Conservation (phyloP, 108 stramenopile species). For the Nannochloropsis oceanica region DNA sequence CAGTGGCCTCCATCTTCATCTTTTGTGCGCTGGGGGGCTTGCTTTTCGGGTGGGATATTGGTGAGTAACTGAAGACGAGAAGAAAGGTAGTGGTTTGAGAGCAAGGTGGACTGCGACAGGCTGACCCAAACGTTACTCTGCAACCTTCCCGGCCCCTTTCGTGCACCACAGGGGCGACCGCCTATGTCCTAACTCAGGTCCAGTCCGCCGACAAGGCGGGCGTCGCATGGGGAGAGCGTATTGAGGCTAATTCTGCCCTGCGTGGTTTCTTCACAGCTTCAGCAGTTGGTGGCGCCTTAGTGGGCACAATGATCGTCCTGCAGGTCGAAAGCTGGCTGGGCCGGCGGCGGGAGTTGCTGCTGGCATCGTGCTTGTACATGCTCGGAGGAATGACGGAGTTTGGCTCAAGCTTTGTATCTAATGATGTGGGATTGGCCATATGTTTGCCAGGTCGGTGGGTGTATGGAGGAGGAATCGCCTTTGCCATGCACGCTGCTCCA, state of each 20-base stretch:
- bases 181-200: background rate
- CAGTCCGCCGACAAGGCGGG: background rate
- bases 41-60: constrained; percentile 39
- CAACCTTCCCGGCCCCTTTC: background rate
- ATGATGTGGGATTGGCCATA: constrained; percentile 22
- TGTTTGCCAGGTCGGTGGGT: constrained; percentile 42
- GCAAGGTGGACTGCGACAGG: background rate
- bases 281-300: background rate
- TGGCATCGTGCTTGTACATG: constrained; percentile 46
- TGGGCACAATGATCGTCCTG: background rate
- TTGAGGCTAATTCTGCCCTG: background rate
- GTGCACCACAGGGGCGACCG: background rate
- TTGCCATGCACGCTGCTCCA: constrained; percentile 55
- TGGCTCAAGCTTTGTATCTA: constrained; percentile 16
- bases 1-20: constrained; percentile 32
- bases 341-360: constrained; percentile 47
- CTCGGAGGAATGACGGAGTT: constrained; percentile 34
- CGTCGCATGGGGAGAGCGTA: background rate
- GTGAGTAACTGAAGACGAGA: background rate
- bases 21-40: constrained; percentile 45
- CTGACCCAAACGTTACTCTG: background rate
- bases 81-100: background rate
- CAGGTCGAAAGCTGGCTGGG: constrained; percentile 43
- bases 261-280: background rate
- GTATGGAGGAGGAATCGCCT: constrained; percentile 54